A percentile compares a stretch with the other conserved stretches of the same genome.
Evolutionary conservation across 108 stramenopile genomes (phyloP).

Genomic region (Mayamaea pseudoterrestris): DNA sequence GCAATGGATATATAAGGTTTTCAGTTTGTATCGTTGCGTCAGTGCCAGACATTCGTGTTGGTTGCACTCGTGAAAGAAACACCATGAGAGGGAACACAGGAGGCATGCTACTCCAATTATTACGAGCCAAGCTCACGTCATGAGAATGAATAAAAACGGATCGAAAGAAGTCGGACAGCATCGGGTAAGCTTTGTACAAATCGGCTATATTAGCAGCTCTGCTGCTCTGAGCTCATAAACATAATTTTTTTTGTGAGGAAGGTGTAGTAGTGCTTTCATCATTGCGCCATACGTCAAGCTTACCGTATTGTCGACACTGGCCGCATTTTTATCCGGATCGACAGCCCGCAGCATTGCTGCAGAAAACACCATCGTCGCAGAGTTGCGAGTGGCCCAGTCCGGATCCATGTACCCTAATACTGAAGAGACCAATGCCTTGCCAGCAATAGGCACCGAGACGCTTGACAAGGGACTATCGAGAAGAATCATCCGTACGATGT

Average conservation of each 20-base stretch:
- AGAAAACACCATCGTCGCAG: conserved; percentile 57
- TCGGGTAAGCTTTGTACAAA: conserved; percentile 34
- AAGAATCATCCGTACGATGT: conserved; percentile 41
- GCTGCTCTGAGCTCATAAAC: too few species aligned
- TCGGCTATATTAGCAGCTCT: conserved; percentile 38
- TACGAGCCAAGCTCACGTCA: neutral
- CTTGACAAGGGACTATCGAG: conserved; percentile 41
- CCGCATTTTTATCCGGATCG: conserved; percentile 53
- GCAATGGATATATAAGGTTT: conserved; percentile 17
- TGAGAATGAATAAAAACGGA: conserved; percentile 5
- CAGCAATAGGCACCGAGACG: conserved; percentile 21
- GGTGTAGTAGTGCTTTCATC: too few species aligned
- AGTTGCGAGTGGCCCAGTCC: conserved; percentile 51
- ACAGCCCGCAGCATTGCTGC: conserved; percentile 46
- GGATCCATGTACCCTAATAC: conserved; percentile 41
- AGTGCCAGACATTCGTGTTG: conserved; percentile 13
- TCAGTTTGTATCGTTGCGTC: conserved; percentile 3
- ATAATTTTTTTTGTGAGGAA: too few species aligned
- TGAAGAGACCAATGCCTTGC: conserved; percentile 23
- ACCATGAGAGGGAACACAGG: conserved; percentile 44
- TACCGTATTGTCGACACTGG: conserved; percentile 20
- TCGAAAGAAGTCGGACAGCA: conserved; percentile 20
- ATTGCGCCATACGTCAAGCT: too few species aligned
- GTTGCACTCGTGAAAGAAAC: conserved; percentile 37
- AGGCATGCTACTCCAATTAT: too few species aligned